These are phyloP conservation scores for Pseudocercospora musae DNA, from an alignment of 2,329 filamentous ascomycete genomes.

Conservation along the genomic window DNA sequence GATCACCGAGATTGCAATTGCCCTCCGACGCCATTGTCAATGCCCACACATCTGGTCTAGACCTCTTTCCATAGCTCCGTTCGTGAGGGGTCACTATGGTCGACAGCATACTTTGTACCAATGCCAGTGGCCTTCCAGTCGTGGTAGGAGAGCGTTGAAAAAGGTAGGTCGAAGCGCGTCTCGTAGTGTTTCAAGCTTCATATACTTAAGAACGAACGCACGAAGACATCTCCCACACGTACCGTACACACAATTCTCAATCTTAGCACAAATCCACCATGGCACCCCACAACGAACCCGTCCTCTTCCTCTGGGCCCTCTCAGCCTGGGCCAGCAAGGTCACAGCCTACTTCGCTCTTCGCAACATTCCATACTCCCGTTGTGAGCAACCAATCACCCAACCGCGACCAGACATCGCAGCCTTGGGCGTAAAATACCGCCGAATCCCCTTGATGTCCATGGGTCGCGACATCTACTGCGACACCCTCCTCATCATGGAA, in stretches of 20 bases:
- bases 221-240: background rate
- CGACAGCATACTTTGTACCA: background rate
- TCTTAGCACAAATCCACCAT: too few species aligned
- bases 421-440: conserved; percentile 63
- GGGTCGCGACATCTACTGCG: conserved; percentile 65
- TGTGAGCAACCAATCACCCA: conserved; percentile 42
- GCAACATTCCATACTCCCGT: conserved; percentile 62
- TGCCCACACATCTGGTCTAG: conserved; percentile 1
- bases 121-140: background rate
- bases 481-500: conserved; percentile 64
- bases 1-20: background rate
- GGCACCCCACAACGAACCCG: conserved; percentile 19
- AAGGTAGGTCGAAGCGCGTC: background rate
- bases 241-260: background rate
- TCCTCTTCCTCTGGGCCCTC: conserved; percentile 64
- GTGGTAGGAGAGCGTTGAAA: background rate
- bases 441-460: conserved; percentile 67
- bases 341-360: conserved; percentile 65
- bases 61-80: conserved; percentile 4
- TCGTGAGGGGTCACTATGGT: background rate
- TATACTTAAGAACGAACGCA: background rate
- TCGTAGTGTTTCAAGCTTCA: background rate
- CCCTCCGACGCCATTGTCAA: background rate
- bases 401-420: conserved; percentile 16
- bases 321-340: conserved; percentile 64